Evolutionary conservation across 768 basidiomycete genomes (phyloP).

Genomic region (Psilocybe azurescens): DNA sequence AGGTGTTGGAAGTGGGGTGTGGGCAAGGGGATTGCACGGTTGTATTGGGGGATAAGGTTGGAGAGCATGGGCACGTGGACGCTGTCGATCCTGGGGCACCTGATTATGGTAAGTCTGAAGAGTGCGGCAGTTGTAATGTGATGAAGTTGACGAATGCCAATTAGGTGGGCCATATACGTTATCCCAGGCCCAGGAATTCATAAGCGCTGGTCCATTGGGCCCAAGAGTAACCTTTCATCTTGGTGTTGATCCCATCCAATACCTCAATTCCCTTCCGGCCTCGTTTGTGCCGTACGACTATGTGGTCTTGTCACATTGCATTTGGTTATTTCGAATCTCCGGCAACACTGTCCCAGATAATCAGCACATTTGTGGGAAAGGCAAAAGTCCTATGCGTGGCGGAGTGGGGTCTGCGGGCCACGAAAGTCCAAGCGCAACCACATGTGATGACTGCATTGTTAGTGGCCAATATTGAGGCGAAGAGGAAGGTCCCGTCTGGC

Average conservation of each 20-base stretch:
- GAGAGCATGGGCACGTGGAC: slow-evolving; percentile 13
- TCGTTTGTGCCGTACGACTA: slow-evolving; percentile 7
- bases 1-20: slow-evolving; percentile 17
- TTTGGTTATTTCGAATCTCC: slow-evolving; percentile 22
- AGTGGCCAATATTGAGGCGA: slow-evolving; percentile 15
- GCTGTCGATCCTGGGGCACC: slow-evolving; percentile 17
- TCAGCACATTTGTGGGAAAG: slow-evolving; percentile 3
- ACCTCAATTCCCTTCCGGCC: slow-evolving; percentile 7
- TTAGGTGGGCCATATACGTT: slow-evolving; percentile 17
- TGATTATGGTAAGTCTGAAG: slow-evolving; percentile 13
- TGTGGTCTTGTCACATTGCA: slow-evolving; percentile 12
- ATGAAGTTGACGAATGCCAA: background rate
- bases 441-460: slow-evolving; percentile 18
- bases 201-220: slow-evolving; percentile 10
- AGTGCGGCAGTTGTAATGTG: background rate
- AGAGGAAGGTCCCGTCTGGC: slow-evolving; percentile 4
- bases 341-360: slow-evolving; percentile 1
- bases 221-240: slow-evolving; percentile 16
- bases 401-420: slow-evolving; percentile 11
- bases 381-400: slow-evolving; percentile 13
- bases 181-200: slow-evolving; percentile 14
- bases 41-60: slow-evolving; percentile 16
- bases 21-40: slow-evolving; percentile 21
- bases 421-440: slow-evolving; percentile 7
- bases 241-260: slow-evolving; percentile 4